Percentiles rank a stretch among this genome's conserved stretches.
Conservation (phyloP, 176 grass and related monocot genomes). For the Avena atlantica region DNA sequence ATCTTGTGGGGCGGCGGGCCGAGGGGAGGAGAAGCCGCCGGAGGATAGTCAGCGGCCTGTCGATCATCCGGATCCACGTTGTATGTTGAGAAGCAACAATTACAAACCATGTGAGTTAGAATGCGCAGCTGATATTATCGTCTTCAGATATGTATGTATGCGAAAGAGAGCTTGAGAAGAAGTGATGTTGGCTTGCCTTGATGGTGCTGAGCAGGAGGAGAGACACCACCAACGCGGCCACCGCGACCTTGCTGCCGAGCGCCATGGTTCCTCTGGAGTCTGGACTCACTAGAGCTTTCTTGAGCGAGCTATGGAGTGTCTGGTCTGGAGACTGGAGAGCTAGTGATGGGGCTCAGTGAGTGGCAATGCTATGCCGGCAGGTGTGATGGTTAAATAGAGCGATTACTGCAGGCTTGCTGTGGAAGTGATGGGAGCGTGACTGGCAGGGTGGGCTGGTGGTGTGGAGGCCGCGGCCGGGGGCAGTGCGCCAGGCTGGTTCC, state of each 20-base stretch:
- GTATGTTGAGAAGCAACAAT: neutral
- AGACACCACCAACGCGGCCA: slow-evolving; percentile 44
- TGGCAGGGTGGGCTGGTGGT: neutral
- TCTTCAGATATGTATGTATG: neutral
- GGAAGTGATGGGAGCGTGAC: neutral
- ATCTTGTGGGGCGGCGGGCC: slow-evolving; percentile 70
- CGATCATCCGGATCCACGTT: fast-evolving
- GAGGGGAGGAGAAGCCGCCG: slow-evolving; percentile 40
- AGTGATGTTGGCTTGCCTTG: slow-evolving; percentile 37
- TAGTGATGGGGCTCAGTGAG: too few relatives aligned
- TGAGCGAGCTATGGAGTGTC: slow-evolving; percentile 5
- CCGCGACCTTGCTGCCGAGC: slow-evolving; percentile 34
- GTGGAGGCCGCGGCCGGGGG: neutral
- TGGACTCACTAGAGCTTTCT: neutral
- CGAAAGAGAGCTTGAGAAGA: neutral
- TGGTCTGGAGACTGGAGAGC: neutral
- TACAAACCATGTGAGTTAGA: neutral
- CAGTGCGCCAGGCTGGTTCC: slow-evolving; percentile 53
- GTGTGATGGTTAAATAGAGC: slow-evolving; percentile 41
- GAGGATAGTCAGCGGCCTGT: slow-evolving; percentile 50
- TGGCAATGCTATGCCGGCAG: neutral
- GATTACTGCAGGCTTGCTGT: neutral
- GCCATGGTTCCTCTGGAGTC: slow-evolving; percentile 49
- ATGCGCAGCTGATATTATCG: neutral
- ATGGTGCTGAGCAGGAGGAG: slow-evolving; percentile 56